Evolutionary conservation across 495 filamentous ascomycete species (phyloP).

Genomic region (Trichoderma parareesei): DNA sequence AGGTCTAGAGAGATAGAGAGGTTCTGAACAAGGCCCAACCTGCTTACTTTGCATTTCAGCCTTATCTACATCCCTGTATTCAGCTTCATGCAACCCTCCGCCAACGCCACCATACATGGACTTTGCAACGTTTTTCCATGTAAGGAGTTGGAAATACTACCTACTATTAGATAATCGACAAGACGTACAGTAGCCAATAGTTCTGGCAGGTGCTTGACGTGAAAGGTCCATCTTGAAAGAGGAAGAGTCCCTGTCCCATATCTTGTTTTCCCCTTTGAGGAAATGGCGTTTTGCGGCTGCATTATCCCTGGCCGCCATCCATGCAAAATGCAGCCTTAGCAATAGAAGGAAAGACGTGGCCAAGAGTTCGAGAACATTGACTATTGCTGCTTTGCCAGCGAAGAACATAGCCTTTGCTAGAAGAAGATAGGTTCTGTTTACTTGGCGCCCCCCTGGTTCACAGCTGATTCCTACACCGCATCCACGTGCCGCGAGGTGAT

Average conservation of each 20-base stretch:
- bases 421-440: neutral
- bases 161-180: neutral
- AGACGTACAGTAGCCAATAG: no score
- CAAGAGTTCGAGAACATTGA: neutral
- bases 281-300: neutral
- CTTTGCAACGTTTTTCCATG: neutral
- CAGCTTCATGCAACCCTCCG: neutral
- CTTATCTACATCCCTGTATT: constrained; percentile 11
- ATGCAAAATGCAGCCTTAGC: neutral
- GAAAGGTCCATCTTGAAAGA: no score
- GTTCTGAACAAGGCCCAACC: neutral
- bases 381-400: neutral
- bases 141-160: neutral
- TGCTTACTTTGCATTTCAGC: constrained; percentile 5
- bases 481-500: neutral
- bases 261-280: neutral
- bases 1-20: neutral
- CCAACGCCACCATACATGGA: neutral
- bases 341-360: neutral
- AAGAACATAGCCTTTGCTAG: neutral
- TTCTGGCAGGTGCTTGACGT: no score
- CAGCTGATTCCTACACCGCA: constrained; percentile 2
- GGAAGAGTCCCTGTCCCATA: no score
- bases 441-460: neutral
- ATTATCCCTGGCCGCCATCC: no score